Evolutionary conservation across 2,329 filamentous ascomycete genomes (phyloP), one percentile per base, ranked within the genome.

Genomic region (Lomentospora prolificans): DNA sequence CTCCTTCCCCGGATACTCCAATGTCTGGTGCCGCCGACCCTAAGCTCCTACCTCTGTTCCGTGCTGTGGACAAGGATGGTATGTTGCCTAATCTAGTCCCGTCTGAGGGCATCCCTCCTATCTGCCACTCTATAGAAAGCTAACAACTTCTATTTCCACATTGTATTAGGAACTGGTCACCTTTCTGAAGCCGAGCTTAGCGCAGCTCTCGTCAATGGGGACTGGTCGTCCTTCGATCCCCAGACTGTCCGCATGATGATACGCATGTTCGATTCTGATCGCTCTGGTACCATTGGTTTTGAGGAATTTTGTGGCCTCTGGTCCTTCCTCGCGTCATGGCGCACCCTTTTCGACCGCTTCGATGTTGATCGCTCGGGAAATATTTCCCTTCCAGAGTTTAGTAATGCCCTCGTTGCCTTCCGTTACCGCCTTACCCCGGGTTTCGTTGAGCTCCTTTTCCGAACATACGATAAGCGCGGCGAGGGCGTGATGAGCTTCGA

Each of bases 231-330:
- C 3, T 99, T 99, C 69, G 91, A 99, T 70, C 80, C 85, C 3
- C 88, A 96, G 64, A 99, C 94, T 1, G 91, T 97, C 61, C 87
- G 87, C 66, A 96, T 97, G 89, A 96, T 99, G 91, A 96, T 99
- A 62, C 87, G 91, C 67, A 97, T 99, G 94, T 99, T 99, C 72
- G 92, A 97, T 73, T 89, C 87, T 57, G 89, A 96, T 72, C 86
- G 89, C 63, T 87, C 82, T 59, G 90, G 91, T 53, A 88, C 87
- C 12, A 95, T 99, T 68, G 90, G 87, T 59, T 97, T 96, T 69
- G 86, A 94, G 61, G 94, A 97, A 71, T 99, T 99, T 70, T 95
- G 91, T 67, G 92, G 90, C 17, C 78, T 99, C 22, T 99, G 94
- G 94, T 89, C 88, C 17, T 99, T 97, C 72, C 80, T 99, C 39